A percentile compares a stretch with the other conserved stretches of the same genome.
phyloP scores from a whole-genome alignment of 352 stramenopile genomes.

The Phytophthora sojae region DNA sequence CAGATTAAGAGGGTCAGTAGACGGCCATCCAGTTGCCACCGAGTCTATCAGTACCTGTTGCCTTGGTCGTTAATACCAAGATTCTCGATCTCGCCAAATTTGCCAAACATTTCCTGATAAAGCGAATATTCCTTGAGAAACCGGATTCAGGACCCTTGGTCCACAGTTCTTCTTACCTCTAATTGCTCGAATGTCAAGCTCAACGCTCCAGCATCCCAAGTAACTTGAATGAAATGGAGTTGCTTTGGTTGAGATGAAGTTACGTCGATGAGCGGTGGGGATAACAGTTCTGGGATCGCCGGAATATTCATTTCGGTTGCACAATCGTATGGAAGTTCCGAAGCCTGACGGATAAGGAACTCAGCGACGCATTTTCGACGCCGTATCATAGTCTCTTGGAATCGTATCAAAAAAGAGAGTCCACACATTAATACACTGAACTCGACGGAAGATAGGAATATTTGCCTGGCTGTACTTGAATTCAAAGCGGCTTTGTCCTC shows the following conservation, averaged over 20 bases:
- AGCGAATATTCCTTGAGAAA: not conserved
- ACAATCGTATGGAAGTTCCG: slow-evolving; percentile 52
- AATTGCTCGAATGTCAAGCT: slow-evolving; percentile 35
- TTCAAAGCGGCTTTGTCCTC: slow-evolving; percentile 34
- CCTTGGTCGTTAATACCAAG: slow-evolving; percentile 36
- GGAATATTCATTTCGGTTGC: slow-evolving; percentile 45
- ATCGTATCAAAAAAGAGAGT: not conserved
- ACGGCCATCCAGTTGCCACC: not conserved
- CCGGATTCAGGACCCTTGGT: not conserved
- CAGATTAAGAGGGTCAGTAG: not conserved
- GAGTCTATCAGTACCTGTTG: slow-evolving; percentile 26
- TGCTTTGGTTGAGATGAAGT: slow-evolving; percentile 4
- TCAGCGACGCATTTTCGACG: slow-evolving; percentile 49
- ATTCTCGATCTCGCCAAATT: slow-evolving; percentile 40
- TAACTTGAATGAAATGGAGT: slow-evolving; percentile 48
- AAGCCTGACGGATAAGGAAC: slow-evolving; percentile 61
- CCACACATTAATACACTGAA: not conserved
- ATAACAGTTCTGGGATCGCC: slow-evolving; percentile 34
- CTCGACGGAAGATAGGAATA: not conserved
- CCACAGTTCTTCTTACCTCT: slow-evolving; percentile 24
- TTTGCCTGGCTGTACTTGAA: slow-evolving; percentile 39
- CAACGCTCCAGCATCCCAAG: slow-evolving; percentile 36
- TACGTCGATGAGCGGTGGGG: slow-evolving; percentile 1
- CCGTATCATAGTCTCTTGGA: slow-evolving; percentile 35
- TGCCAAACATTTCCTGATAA: slow-evolving; percentile 34